Conservation (phyloP, 352 stramenopile species). For the Globisporangium solare region DNA sequence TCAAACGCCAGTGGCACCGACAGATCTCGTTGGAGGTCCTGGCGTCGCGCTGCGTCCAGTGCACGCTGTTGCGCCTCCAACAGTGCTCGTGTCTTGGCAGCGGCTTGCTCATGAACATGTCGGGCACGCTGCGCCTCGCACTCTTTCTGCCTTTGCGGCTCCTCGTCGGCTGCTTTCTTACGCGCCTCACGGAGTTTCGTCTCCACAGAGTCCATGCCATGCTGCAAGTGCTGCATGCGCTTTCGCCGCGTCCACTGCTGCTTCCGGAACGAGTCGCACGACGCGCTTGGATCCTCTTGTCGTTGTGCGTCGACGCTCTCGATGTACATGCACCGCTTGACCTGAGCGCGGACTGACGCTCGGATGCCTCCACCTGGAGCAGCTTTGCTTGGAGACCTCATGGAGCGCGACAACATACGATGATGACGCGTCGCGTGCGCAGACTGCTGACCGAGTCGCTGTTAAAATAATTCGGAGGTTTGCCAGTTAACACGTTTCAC, state of each 20-base stretch:
- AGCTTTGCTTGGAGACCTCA: background rate
- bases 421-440: background rate
- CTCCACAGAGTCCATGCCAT: background rate
- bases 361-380: slow-evolving; percentile 11
- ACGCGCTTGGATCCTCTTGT: slow-evolving; percentile 8
- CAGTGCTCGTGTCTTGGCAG: background rate
- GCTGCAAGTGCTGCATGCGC: slow-evolving; percentile 5
- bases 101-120: background rate
- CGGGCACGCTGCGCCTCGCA: background rate
- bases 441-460: background rate
- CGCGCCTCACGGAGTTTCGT: background rate
- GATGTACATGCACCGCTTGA: slow-evolving; percentile 44
- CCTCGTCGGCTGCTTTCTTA: background rate
- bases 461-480: background rate
- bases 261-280: slow-evolving; percentile 45
- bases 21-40: slow-evolving; percentile 1
- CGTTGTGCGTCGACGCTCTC: slow-evolving; percentile 23
- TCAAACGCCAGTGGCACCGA: slow-evolving; percentile 21
- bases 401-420: too few relatives aligned
- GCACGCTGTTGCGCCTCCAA: background rate
- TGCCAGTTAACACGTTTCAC: background rate
- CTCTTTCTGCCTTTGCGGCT: background rate
- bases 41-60: slow-evolving; percentile 8
- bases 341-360: slow-evolving; percentile 26
- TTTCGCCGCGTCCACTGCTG: slow-evolving; percentile 32